A percentile compares a stretch with the other conserved stretches of the same genome.
Evolutionary conservation across 1,284 basidiomycete genomes (phyloP).

Genomic region (Boletus hoseneyae): DNA sequence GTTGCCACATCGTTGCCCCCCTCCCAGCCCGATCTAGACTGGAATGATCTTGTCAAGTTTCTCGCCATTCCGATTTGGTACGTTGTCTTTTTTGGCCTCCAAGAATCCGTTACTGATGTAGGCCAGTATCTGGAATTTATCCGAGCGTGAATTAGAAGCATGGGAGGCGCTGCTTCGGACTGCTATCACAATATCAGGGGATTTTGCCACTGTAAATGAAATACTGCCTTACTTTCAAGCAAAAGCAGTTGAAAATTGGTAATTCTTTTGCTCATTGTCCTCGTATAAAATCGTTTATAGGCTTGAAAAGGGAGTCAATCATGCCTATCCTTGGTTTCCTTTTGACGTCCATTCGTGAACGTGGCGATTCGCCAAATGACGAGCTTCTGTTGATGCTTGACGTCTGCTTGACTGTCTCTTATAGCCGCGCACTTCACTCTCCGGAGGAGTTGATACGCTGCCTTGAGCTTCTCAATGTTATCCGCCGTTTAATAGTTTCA

Average conservation of each 20-base stretch:
- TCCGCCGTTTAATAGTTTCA: conserved; percentile 34
- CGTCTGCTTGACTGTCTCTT: conserved; percentile 34
- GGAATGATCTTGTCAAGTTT: conserved; percentile 42
- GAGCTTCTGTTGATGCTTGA: conserved; percentile 25
- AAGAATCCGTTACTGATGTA: conserved; percentile 6
- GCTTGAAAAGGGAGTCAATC: conserved; percentile 21
- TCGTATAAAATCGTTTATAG: conserved; percentile 6
- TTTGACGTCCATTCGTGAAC: conserved; percentile 11
- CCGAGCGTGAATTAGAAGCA: conserved; percentile 34
- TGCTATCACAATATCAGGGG: conserved; percentile 23
- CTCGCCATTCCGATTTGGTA: conserved; percentile 47
- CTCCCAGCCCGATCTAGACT: conserved; percentile 21
- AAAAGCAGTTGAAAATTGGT: conserved; percentile 25
- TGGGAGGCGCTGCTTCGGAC: conserved; percentile 37
- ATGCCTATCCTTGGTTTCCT: conserved; percentile 19
- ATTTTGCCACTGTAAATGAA: conserved; percentile 20
- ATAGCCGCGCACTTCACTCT: conserved; percentile 26
- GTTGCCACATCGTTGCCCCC: conserved; percentile 25
- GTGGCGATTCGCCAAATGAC: conserved; percentile 11
- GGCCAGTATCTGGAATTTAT: conserved; percentile 42
- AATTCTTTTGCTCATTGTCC: not conserved
- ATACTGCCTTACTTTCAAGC: conserved; percentile 25
- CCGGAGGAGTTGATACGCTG: conserved; percentile 28
- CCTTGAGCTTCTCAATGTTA: conserved; percentile 35
- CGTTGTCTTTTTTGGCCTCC: conserved; percentile 10